Conservation (phyloP, 2,329 filamentous ascomycete genomes). For the Corynespora cassiicola region DNA sequence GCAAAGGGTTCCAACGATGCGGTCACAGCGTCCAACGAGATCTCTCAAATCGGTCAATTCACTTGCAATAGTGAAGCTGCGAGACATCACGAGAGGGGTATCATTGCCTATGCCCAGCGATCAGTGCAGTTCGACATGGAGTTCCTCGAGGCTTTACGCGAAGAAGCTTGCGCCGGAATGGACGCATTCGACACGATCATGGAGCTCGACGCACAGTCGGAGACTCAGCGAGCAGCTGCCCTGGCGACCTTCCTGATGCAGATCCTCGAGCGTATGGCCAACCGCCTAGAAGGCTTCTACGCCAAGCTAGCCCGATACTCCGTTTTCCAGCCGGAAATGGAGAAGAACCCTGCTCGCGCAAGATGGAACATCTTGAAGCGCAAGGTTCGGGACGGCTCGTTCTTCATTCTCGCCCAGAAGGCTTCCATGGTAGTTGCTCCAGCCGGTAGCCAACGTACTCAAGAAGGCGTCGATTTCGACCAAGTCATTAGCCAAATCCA, state of each 20-base stretch:
- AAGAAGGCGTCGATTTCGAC: constrained; percentile 53
- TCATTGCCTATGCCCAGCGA: constrained; percentile 58
- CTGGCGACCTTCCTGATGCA: constrained; percentile 57
- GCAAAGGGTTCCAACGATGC: constrained; percentile 57
- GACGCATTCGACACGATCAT: constrained; percentile 57
- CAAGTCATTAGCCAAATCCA: constrained; percentile 53
- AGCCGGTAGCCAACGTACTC: constrained; percentile 7
- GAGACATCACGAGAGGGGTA: constrained; percentile 60
- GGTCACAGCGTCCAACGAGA: constrained; percentile 54
- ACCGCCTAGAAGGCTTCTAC: constrained; percentile 60
- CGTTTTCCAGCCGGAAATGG: constrained; percentile 59
- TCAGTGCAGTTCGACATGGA: constrained; percentile 60
- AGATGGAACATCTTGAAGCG: constrained; percentile 60
- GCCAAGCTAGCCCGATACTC: constrained; percentile 57
- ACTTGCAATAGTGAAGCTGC: constrained; percentile 55
- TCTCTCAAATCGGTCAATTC: constrained; percentile 59
- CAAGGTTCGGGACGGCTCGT: constrained; percentile 58
- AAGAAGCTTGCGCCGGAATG: constrained; percentile 62
- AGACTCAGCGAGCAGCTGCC: constrained; percentile 47
- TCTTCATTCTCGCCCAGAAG: constrained; percentile 56
- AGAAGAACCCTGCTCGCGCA: constrained; percentile 60
- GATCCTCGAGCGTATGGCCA: constrained; percentile 61
- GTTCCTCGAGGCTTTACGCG: constrained; percentile 60
- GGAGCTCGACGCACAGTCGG: constrained; percentile 47
- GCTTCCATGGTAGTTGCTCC: constrained; percentile 13